Conservation (phyloP, 495 filamentous ascomycete species). For the Xylaria nigripes region DNA sequence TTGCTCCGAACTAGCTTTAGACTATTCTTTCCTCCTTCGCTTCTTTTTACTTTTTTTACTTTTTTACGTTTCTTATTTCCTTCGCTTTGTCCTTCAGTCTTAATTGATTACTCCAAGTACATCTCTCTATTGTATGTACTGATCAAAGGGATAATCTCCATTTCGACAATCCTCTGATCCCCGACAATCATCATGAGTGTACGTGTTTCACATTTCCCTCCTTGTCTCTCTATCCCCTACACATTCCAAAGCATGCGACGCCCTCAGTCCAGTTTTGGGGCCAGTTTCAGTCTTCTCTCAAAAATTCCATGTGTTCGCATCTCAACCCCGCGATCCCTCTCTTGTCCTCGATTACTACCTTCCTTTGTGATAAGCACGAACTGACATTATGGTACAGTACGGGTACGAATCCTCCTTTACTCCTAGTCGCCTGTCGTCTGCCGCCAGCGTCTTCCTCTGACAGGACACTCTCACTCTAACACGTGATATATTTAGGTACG, state of each 20-base stretch:
- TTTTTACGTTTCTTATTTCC: not conserved
- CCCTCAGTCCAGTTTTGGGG: slow-evolving; percentile 3
- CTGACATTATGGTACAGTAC: slow-evolving; percentile 37
- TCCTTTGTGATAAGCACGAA: slow-evolving; percentile 8
- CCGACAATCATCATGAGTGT: slow-evolving; percentile 36
- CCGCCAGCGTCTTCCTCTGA: not conserved
- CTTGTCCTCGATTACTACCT: not conserved
- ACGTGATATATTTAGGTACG: slow-evolving; percentile 30
- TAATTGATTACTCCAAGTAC: slow-evolving; percentile 1
- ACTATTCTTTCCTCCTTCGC: too few species aligned
- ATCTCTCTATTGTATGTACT: not conserved
- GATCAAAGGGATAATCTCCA: not conserved
- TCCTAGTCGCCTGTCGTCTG: not conserved
- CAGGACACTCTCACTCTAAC: slow-evolving; percentile 18
- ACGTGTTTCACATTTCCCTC: slow-evolving; percentile 29
- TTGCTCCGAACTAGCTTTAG: too few species aligned
- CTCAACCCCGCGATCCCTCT: not conserved
- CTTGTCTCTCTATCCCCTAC: slow-evolving; percentile 13
- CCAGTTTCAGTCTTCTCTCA: not conserved
- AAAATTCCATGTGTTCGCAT: not conserved
- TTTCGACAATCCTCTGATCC: not conserved
- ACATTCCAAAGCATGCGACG: slow-evolving; percentile 6
- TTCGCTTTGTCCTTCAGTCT: slow-evolving; percentile 22
- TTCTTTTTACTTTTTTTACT: slow-evolving; percentile 30
- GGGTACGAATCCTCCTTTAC: slow-evolving; percentile 23